Percentiles rank a stretch among this genome's conserved stretches.
These are phyloP conservation scores for Fraxinus sp. DNA, from an alignment of 305 asterid species.

Conservation along the genomic window DNA sequence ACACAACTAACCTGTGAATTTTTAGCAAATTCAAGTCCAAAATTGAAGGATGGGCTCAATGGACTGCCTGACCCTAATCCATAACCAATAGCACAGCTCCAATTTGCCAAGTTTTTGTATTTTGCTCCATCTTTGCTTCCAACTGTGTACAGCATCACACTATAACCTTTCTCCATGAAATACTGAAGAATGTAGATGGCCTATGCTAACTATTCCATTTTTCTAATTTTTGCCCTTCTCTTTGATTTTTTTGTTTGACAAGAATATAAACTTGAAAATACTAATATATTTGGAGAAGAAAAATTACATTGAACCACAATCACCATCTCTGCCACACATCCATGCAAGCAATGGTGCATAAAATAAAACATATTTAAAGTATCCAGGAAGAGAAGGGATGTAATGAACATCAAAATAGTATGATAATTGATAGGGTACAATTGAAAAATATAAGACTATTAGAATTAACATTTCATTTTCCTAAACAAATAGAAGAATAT, in stretches of 20 bases:
- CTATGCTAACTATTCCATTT: not conserved
- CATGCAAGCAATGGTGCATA: not conserved
- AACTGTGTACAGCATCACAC: slow-evolving; percentile 40
- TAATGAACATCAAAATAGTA: not conserved
- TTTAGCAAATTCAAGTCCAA: slow-evolving; percentile 82
- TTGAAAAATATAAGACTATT: not conserved
- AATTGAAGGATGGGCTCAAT: slow-evolving; percentile 86
- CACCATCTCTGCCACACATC: not conserved
- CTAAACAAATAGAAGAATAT: not conserved
- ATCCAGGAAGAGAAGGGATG: not conserved
- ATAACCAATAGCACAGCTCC: slow-evolving; percentile 89
- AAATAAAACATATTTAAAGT: not conserved
- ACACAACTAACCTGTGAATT: slow-evolving; percentile 62
- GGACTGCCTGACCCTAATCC: slow-evolving; percentile 89
- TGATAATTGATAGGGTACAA: slow-evolving; percentile 5
- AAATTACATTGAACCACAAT: slow-evolving; percentile 4
- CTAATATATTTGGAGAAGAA: not conserved
- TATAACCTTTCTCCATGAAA: slow-evolving; percentile 8
- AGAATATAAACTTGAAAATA: slow-evolving; percentile 7
- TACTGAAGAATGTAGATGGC: not conserved
- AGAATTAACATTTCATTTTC: slow-evolving; percentile 4
- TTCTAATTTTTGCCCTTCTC: not conserved
- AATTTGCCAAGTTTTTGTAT: slow-evolving; percentile 70
- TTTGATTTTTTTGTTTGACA: not conserved
- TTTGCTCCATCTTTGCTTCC: slow-evolving; percentile 56